Base-by-base conservation (phyloP, 2,329 filamentous ascomycete species). In the Trichophyton mentagrophytes region DNA sequence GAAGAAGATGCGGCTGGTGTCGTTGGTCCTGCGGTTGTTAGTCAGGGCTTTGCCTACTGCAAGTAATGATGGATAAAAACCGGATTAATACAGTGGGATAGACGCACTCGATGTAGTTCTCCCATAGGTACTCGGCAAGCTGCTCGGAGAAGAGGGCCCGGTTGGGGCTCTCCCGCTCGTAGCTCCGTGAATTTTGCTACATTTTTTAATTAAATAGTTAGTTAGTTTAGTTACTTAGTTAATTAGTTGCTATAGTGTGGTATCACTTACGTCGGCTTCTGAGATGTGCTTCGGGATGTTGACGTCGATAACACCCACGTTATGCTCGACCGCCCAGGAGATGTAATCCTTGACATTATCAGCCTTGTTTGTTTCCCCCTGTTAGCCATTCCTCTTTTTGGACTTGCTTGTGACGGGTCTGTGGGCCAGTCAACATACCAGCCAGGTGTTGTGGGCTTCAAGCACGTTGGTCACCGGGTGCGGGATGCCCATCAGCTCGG, bases 51-150 rank as follows among this genome's bases (percentile, higher is more conserved):
- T 22, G 22, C 22, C 22, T 30, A 5, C 27, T 30, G 27, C 27
- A 30, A 7, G 27, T 30, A 7, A 30, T 30, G 6, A 30, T 6
- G 6, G 27, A 7, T 49, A 22, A 22, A 22, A 22, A 22, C 22
- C 22, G 22, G 3, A 22, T 22, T 22, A 22, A 2, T 22, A 22
- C 46, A 36, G 17, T 27, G 27, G 33, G 20, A 15, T 27, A 8
- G 15, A 25, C 77, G 67, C 73, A 83, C 77, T 96, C 89, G 20
- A 99, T 84, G 69, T 96, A 96, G 70, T 99, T 99, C 67, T 96
- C 91, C 93, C 93, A 99, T 13, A 99, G 78, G 69, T 96, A 97
- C 63, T 82, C 85, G 3, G 92, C 84, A 9, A 96, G 77, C 63
- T 92, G 85, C 64, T 87, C 84, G 0, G 80, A 81, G 60, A 79